Conservation (phyloP, 257 asterid species). For the Linderniella brevidens region DNA sequence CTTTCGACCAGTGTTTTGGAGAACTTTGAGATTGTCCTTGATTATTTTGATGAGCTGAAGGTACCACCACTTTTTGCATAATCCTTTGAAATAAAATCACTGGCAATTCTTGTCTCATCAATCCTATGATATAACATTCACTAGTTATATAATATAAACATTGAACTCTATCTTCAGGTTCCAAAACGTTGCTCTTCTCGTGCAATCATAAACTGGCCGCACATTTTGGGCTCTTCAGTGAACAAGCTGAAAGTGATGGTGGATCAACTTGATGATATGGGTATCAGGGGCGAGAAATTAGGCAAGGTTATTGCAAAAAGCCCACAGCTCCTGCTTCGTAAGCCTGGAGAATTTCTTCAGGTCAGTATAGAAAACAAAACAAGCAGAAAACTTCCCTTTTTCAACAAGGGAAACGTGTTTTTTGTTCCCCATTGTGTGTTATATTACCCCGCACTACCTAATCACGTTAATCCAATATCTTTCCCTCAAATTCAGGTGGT, state of each 20-base stretch:
- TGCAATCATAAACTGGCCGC: constrained; percentile 67
- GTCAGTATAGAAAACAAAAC: constrained; percentile 30
- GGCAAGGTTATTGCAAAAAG: constrained; percentile 65
- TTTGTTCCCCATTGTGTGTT: no score
- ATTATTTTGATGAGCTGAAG: constrained; percentile 55
- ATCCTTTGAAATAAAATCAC: no score
- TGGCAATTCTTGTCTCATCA: no score
- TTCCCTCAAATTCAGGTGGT: constrained; percentile 34
- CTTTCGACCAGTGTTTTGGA: constrained; percentile 49
- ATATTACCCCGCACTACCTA: no score
- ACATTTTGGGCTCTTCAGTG: constrained; percentile 61
- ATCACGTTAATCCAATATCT: neutral
- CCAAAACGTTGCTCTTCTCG: constrained; percentile 34
- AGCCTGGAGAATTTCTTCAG: constrained; percentile 68
- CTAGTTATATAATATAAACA: neutral
- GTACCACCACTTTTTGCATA: constrained; percentile 15
- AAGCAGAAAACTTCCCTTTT: neutral
- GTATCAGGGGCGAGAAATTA: constrained; percentile 40
- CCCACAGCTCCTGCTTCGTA: constrained; percentile 69
- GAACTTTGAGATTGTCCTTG: constrained; percentile 42
- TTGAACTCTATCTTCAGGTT: constrained; percentile 28
- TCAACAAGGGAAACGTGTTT: no score
- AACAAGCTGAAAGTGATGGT: constrained; percentile 53
- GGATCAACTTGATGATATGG: constrained; percentile 30
- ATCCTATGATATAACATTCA: no score